Conservation (phyloP, 2,329 filamentous ascomycete genomes). For the Pseudocercospora musae region DNA sequence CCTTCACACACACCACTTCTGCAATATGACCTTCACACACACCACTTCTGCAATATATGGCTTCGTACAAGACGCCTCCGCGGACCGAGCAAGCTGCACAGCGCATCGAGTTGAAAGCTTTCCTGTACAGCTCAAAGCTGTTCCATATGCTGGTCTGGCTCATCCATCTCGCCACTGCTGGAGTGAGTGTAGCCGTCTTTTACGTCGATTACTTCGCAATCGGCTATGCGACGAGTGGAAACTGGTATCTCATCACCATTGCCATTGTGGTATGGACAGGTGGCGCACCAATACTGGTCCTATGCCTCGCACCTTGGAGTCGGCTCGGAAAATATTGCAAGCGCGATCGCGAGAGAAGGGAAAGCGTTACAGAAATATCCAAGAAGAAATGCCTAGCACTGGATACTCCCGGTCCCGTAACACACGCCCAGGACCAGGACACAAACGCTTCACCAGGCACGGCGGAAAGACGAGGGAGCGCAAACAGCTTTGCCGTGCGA, state of each 20-base stretch:
- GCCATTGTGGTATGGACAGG: conserved; percentile 6
- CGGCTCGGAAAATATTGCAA: conserved; percentile 11
- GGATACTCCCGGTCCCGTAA: not conserved
- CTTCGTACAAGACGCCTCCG: conserved; percentile 10
- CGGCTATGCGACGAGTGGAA: conserved; percentile 7
- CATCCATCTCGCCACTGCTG: conserved; percentile 8
- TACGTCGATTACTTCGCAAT: conserved; percentile 9
- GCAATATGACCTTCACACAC: conserved; percentile 9
- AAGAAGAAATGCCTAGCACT: not conserved
- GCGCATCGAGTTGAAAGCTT: conserved; percentile 18
- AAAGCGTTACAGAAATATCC: not conserved
- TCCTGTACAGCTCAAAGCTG: conserved; percentile 17
- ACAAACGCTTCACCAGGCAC: not conserved
- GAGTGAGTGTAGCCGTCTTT: conserved; percentile 4
- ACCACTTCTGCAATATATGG: conserved; percentile 17
- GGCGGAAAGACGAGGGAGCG: not conserved
- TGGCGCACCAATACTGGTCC: not conserved
- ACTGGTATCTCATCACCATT: conserved; percentile 14
- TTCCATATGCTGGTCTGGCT: conserved; percentile 12
- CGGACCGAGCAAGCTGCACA: conserved; percentile 7
- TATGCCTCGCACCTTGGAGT: conserved; percentile 6
- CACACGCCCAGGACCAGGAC: not conserved
- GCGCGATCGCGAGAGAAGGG: conserved; percentile 3
- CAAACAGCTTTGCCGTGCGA: not conserved
- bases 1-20: conserved; percentile 9